Base-by-base conservation (phyloP, 257 asterid genomes). In the Petunia secreta region DNA sequence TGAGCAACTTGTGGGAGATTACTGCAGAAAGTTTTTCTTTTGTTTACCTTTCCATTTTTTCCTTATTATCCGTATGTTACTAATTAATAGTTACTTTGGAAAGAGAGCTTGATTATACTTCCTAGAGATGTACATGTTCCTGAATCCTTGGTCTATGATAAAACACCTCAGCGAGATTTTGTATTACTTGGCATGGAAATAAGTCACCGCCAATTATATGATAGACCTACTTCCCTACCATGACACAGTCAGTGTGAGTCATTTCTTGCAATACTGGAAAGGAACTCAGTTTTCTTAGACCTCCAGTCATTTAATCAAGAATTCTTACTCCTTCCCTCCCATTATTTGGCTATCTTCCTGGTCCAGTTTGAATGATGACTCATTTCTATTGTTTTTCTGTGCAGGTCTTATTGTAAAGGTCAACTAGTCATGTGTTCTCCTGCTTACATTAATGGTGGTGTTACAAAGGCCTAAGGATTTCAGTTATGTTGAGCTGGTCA, bases 361-460 rank as follows among this genome's bases (percentile, higher is more conserved):
- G 25, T 34, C 25, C 44, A 48, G 10, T 13, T 25, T 71, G 77
- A 71, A 48, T 71, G 44, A 71, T 71, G 5, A 10, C 60, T 71
- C 43, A 71, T 48, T 48, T 48, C 60, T 71, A 48, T 48, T 48
- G 3, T 71, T 71, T 71, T 71, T 25, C 77, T 46, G 60, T 48
- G 60, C 48, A 71, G 6, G 54, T 43, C 63, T 34, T 48, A n/a
- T 44, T 71, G 77, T 71, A 71, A 63, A 48, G 34, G 44, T 46
- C 54, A 71, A 71, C 60, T 34, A 2, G 77, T 48, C 77, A 34
- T 71, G 25, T 5, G 43, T 34, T 34, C 60, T 34, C 13, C 60
- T 48, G 59, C 25, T 25, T 69, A 25, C 43, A 2, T 5, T 59
- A 36, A 11, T 71, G 59, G 59, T 6, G 13, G 25, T 48, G 77